Conservation (phyloP, 2,329 filamentous ascomycete species). For the Fusarium verticillioides region DNA sequence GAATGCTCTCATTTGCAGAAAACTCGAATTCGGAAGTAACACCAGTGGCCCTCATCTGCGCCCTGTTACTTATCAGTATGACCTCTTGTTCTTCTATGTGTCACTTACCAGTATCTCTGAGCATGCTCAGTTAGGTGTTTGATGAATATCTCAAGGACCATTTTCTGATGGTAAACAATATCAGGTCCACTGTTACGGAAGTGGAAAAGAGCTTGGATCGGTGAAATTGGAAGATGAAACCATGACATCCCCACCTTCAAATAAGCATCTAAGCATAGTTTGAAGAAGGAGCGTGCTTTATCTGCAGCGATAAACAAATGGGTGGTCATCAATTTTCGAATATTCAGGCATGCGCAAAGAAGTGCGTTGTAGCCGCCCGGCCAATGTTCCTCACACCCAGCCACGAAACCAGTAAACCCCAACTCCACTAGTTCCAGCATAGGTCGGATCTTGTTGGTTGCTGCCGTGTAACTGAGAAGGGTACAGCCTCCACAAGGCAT, state of each 20-base stretch:
- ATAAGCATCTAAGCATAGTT: conserved; percentile 37
- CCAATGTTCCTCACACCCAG: conserved; percentile 38
- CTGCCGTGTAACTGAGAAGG: conserved; percentile 38
- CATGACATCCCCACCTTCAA: conserved; percentile 30
- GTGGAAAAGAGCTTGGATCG: conserved; percentile 34
- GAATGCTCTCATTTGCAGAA: neutral
- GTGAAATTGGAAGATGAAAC: conserved; percentile 30
- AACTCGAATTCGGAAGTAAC: neutral
- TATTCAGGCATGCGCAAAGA: conserved; percentile 19
- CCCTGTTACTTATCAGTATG: conserved; percentile 29
- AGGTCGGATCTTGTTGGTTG: neutral
- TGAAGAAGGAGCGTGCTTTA: conserved; percentile 20
- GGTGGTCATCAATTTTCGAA: conserved; percentile 18
- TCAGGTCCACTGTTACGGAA: neutral
- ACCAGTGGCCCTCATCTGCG: conserved; percentile 21
- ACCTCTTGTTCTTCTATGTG: neutral
- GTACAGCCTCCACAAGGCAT: conserved; percentile 41
- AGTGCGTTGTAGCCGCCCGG: conserved; percentile 39
- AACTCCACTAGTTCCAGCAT: conserved; percentile 38
- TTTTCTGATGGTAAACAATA: conserved; percentile 1
- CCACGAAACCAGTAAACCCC: conserved; percentile 32
- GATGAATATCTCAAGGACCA: conserved; percentile 26
- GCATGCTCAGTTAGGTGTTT: conserved; percentile 29
- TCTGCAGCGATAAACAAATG: conserved; percentile 20
- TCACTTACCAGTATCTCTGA: conserved; percentile 34